Evolutionary conservation across 371 early-diverging fungal genomes (phyloP).

Genomic region (Zychaea mexicana): DNA sequence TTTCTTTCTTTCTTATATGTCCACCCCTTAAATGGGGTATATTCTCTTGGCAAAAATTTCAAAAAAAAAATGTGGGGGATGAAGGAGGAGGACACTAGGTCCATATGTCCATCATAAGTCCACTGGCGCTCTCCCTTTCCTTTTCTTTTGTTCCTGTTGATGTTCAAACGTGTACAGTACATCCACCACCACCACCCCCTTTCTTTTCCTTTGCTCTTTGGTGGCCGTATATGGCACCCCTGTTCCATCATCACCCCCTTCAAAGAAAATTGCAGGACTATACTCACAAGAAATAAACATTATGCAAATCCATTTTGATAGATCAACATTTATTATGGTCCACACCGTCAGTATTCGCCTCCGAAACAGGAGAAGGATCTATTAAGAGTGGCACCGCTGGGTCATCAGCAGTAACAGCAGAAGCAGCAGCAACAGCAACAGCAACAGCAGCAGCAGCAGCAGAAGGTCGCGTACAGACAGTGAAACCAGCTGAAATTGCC

Average conservation of each 20-base stretch:
- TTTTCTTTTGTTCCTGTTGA: too few species aligned
- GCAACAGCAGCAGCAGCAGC: background rate
- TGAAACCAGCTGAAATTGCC: constrained; percentile 64
- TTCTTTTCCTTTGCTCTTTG: too few species aligned
- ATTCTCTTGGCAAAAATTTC: constrained; percentile 4
- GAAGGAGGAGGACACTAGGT: too few species aligned
- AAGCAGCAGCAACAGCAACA: background rate
- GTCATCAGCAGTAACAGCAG: constrained; percentile 21
- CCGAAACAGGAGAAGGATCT: too few species aligned
- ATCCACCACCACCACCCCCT: too few species aligned
- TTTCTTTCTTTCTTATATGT: too few species aligned
- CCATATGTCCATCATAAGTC: too few species aligned
- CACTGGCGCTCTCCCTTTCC: too few species aligned
- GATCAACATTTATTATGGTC: constrained; percentile 67
- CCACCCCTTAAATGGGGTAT: constrained; percentile 1
- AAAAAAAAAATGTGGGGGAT: background rate
- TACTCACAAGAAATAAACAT: background rate
- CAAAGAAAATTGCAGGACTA: background rate
- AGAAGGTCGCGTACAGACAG: constrained; percentile 53
- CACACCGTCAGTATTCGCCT: too few species aligned
- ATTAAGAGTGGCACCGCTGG: too few species aligned
- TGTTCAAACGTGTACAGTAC: too few species aligned
- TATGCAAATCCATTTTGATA: constrained; percentile 9
- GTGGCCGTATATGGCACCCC: too few species aligned
- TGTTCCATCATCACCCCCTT: constrained; percentile 2